Base-by-base conservation (phyloP, 805 yeast genomes). In the Isabelozyma rhagii region DNA sequence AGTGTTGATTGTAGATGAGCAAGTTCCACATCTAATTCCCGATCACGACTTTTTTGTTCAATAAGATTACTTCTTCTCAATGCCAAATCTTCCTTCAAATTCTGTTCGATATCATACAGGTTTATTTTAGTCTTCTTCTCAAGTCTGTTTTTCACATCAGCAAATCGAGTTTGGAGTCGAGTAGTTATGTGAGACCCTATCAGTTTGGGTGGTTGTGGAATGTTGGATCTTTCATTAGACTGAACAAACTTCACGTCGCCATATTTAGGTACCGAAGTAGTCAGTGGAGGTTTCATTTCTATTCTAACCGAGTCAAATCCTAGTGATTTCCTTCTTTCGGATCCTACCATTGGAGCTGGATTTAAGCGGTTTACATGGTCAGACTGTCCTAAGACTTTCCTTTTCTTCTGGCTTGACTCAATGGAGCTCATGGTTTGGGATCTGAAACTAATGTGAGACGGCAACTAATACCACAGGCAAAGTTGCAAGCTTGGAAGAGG, bases 221-320 rank as follows among this genome's bases (percentile, higher is more conserved):
- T 39, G 11, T 9, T 15, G 13, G 41, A 14, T 39, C 41, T 15
- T n/a, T 14, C 41, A 39, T 39, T 39, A 3, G 21, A 31, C 36
- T 31, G 36, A 10, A 9, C n/a, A 8, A 31, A 25, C 25, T 34
- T 44, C 14, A 39, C 41, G 27, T 14, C 28, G 7, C 15, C 44
- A 21, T 15, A 38, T 15, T 39, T 31, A 13, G 25, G 25, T 21
- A 46, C 14, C n/a, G 39, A 17, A 4, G 25, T 41, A 36, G 34
- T 21, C 14, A 52, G 52, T 39, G 47, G n/a, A 38, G 27, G 36
- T 18, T 45, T 51, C 36, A 31, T 31, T 13, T 31, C n/a, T 41
- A 59, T 59, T 31, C 54, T 51, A 13, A 50, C 62, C 56, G 60
- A 48, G 44, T 55, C 62, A 43, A 57, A 57, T 8, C 59, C 62